Evolutionary conservation across 139 green algal species (phyloP).

Genomic region (Deuterostichococcus epilithicus): DNA sequence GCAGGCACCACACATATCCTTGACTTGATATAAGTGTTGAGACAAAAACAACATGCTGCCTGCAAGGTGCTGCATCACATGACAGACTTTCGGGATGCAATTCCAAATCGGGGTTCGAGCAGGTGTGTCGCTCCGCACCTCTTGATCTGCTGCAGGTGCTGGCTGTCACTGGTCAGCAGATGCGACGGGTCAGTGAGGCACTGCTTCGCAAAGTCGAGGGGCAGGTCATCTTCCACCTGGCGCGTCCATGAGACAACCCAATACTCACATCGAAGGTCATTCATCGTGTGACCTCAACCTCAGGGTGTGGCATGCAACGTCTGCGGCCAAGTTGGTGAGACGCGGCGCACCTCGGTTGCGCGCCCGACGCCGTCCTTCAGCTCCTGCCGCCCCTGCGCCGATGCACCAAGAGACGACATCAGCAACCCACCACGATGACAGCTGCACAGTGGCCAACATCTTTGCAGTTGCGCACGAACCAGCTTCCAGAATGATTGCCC

Average conservation of each 20-base stretch:
- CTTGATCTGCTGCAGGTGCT: background rate
- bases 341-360: background rate
- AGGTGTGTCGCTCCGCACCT: too few relatives aligned
- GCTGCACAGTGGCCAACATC: too few relatives aligned
- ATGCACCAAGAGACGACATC: background rate
- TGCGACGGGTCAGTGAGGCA: background rate
- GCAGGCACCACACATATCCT: too few relatives aligned
- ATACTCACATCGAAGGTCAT: background rate
- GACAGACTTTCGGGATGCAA: too few relatives aligned
- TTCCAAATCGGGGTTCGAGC: too few relatives aligned
- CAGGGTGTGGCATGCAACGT: background rate
- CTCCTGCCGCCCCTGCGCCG: background rate
- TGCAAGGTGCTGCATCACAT: background rate
- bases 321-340: background rate
- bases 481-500: too few relatives aligned
- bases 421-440: too few relatives aligned
- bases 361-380: background rate
- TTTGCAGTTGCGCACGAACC: too few relatives aligned
- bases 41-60: background rate
- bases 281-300: too few relatives aligned
- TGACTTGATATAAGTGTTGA: background rate
- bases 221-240: background rate
- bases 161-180: background rate
- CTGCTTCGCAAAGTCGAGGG: background rate
- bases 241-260: too few relatives aligned